Base-by-base conservation (phyloP, 2,329 filamentous ascomycete genomes). In the Sclerotinia nivalis region DNA sequence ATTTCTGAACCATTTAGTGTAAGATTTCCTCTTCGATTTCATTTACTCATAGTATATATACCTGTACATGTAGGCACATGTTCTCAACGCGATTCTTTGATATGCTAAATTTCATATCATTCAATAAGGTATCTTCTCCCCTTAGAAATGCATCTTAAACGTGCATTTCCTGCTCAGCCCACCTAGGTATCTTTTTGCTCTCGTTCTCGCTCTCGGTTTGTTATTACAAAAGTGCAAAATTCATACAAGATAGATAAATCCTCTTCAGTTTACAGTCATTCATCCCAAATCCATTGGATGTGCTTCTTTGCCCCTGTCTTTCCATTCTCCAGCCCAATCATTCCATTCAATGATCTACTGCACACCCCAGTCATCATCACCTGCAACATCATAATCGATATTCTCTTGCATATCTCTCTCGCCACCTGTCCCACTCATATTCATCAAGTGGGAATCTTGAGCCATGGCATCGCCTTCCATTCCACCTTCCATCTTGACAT, bases 351-450 rank as follows among this genome's bases (percentile, higher is more conserved):
- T 9, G 9, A 34, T 28, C 28, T 52, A 69, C 37, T 69, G 67
- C 45, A 67, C 64, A 13, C 64, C 64, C 74, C 79, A 78, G 69
- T 81, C 80, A 71, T 81, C 78, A 71, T 81, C 80, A 71, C 80
- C 80, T 6, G 80, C 80, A 66, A 81, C 79, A 72, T 82, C 80
- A 72, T 82, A 81, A 75, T 82, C 80, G 54, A 80, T 62, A 74
- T 79, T 75, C 64, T 75, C 72, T 37, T 74, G 70, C 37, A 28
- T 22, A 0, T 69, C 66, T n/a, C 58, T 69, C 61, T 75, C 72
- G 20, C 73, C 69, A 18, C 70, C 64, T 43, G 61, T 61, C 8
- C 70, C 67, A 22, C 68, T 64, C 54, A 61, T 62, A n/a, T 54
- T 68, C 15, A 50, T 58, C 40, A 73, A 72, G 56, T 69, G 75